Evolutionary conservation across 495 filamentous ascomycete genomes (phyloP).

Genomic region (Penicillium samsonianum): DNA sequence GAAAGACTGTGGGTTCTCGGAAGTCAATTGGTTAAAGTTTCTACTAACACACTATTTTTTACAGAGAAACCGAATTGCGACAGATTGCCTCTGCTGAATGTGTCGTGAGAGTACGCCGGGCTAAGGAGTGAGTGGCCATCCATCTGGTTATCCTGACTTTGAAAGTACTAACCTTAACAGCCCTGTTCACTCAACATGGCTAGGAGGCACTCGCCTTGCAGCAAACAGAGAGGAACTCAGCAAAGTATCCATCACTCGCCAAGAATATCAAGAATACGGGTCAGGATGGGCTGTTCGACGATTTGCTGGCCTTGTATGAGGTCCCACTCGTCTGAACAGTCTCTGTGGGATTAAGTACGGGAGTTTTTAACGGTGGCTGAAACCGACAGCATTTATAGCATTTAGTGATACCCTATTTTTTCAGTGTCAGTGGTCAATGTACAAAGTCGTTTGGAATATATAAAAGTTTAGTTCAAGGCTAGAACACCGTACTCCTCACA

Average conservation of each 20-base stretch:
- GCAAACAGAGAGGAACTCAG: conserved; percentile 61
- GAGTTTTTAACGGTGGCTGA: conserved; percentile 5
- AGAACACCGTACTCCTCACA: background rate
- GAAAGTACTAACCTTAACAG: conserved; percentile 31
- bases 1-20: conserved; percentile 62
- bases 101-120: conserved; percentile 68
- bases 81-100: conserved; percentile 76
- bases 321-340: background rate
- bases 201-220: conserved; percentile 76
- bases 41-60: conserved; percentile 13
- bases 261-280: conserved; percentile 89
- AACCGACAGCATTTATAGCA: conserved; percentile 13
- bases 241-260: conserved; percentile 70
- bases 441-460: background rate
- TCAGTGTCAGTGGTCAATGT: conserved; percentile 15
- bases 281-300: conserved; percentile 73
- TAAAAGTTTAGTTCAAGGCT: background rate
- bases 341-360: conserved; percentile 13
- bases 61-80: conserved; percentile 68
- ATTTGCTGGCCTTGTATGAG: conserved; percentile 55
- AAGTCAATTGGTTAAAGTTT: background rate
- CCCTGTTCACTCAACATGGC: conserved; percentile 81
- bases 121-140: conserved; percentile 57
- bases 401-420: conserved; percentile 33
- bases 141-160: background rate